Percentiles rank a stretch among this genome's conserved stretches.
Evolutionary conservation across 108 stramenopile genomes (phyloP).

Genomic region (Nitzschia palea): DNA sequence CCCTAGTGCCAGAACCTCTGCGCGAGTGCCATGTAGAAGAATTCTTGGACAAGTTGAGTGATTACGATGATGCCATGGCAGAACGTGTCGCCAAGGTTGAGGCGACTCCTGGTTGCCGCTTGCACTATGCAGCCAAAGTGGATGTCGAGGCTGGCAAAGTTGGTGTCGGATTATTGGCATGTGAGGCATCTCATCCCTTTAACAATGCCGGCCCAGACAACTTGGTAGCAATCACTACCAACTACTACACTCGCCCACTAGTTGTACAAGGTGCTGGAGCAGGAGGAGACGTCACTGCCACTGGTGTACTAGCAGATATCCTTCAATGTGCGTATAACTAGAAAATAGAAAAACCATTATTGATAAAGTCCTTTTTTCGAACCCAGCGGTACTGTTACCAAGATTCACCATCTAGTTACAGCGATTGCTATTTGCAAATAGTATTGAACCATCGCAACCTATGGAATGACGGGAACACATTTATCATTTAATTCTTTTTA

Average conservation of each 20-base stretch:
- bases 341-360: too few species aligned
- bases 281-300: constrained; percentile 58
- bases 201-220: constrained; percentile 57
- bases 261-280: constrained; percentile 65
- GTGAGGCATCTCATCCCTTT: constrained; percentile 48
- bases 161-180: constrained; percentile 48
- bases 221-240: constrained; percentile 51
- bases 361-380: too few species aligned
- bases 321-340: constrained; percentile 27
- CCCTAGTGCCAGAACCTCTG: constrained; percentile 42
- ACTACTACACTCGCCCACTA: constrained; percentile 50
- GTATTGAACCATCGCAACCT: too few species aligned
- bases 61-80: constrained; percentile 40
- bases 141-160: constrained; percentile 38
- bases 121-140: constrained; percentile 66
- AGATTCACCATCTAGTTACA: too few species aligned
- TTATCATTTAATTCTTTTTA: too few species aligned
- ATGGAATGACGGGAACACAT: too few species aligned
- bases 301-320: constrained; percentile 55
- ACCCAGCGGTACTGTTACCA: too few species aligned
- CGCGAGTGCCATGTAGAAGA: constrained; percentile 46
- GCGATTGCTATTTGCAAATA: too few species aligned
- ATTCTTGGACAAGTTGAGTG: constrained; percentile 44
- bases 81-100: constrained; percentile 37
- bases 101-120: constrained; percentile 31